Percentiles rank a stretch among this genome's conserved stretches.
These are phyloP conservation scores for Diplocarpon mali DNA, from an alignment of 2,329 filamentous ascomycete genomes.

Conservation along the genomic window DNA sequence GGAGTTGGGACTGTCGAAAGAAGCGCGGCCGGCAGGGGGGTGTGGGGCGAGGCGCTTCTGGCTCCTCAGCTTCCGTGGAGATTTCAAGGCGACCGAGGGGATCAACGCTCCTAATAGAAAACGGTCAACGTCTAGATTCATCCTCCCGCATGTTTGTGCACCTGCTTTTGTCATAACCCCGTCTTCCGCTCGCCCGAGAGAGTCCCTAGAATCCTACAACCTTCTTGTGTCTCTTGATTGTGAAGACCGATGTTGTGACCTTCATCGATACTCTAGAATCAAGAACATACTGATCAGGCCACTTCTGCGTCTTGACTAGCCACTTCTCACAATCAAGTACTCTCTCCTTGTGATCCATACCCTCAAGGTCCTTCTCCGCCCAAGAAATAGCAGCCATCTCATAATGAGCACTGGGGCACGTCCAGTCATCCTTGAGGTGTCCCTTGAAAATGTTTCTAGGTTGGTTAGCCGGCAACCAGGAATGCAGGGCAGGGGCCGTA, in stretches of 20 bases:
- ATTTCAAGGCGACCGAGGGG: too few relatives aligned
- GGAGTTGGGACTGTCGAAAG: too few relatives aligned
- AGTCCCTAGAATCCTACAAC: constrained; percentile 11
- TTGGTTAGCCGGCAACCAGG: constrained; percentile 4
- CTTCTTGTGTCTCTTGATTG: constrained; percentile 20
- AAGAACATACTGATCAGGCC: constrained; percentile 62
- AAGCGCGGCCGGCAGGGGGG: too few relatives aligned
- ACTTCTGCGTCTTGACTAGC: constrained; percentile 55
- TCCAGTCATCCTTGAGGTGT: constrained; percentile 55
- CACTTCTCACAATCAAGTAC: constrained; percentile 51
- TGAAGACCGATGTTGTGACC: constrained; percentile 21
- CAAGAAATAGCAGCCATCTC: constrained; percentile 78
- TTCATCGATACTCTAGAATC: constrained; percentile 67
- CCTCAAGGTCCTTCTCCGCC: constrained; percentile 43
- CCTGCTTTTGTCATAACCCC: too few relatives aligned
- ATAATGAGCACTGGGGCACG: constrained; percentile 66
- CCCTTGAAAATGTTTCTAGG: constrained; percentile 45
- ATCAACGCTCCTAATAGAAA: too few relatives aligned
- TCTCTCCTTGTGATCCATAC: constrained; percentile 31
- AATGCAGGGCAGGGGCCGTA: constrained; percentile 27
- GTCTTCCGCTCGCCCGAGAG: too few relatives aligned
- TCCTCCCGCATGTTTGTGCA: too few relatives aligned
- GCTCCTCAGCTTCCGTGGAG: too few relatives aligned
- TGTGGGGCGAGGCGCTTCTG: too few relatives aligned
- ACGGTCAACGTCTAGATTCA: too few relatives aligned